Base-by-base conservation (phyloP, 768 basidiomycete genomes). In the Pulveroboletus sp. region DNA sequence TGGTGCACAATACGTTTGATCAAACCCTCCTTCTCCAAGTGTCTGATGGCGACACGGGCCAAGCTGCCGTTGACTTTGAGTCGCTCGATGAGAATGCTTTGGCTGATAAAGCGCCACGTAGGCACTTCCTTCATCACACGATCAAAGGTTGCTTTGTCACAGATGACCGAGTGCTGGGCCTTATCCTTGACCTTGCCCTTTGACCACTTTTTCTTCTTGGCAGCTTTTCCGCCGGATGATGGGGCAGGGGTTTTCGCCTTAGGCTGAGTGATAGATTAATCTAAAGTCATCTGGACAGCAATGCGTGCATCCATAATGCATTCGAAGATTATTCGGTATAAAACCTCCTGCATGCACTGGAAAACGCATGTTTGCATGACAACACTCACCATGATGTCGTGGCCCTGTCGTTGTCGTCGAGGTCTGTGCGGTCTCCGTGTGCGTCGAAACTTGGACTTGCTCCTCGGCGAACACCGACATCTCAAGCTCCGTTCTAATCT, bases 171-270 rank as follows among this genome's bases (percentile, higher is more conserved):
- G 82, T 98, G 94, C 68, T 90, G 85, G 65, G 95, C 92, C 86
- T 98, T 99, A 78, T 99, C 97, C 87, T 99, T 99, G 73, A 99
- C 97, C 78, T 98, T 98, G 70, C 97, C 97, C 82, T 98, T 98
- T 62, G 92, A 97, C 94, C 94, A 97, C 83, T 98, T 98, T 91
- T 98, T 98, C 84, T 98, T 98, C 83, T 97, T 97, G 55, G 90
- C 91, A 66, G 87, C 75, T 72, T 93, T 93, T 68, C 89, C 87
- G 58, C 87, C 85, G 57, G 81, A 73, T 42, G 84, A 76, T 52
- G 77, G 67, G 51, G 78, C 74, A 51, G 85, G 72, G 58, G 90
- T 73, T 65, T 84, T 76, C 76, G 85, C 84, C 80, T 89, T 90
- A 67, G 88, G 85, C 80, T 85, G 80, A 72, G 43, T 47, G 45